phyloP scores from a whole-genome alignment of 352 stramenopile species.

The Phytophthora pseudosyringae region DNA sequence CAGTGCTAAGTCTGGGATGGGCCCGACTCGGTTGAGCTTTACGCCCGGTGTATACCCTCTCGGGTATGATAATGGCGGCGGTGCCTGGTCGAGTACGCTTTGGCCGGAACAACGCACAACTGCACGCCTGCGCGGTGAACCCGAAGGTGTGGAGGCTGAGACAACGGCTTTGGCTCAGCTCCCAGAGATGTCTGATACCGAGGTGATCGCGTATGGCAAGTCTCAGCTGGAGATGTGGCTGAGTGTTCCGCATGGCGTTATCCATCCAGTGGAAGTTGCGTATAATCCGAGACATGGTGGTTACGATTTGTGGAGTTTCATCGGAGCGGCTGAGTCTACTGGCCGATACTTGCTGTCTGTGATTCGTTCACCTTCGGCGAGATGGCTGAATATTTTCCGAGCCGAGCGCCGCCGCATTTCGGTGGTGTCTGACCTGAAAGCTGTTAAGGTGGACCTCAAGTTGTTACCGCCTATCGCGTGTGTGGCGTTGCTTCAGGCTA shows the following conservation, averaged over 20 bases:
- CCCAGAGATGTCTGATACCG: too few relatives aligned
- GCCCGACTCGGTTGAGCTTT: too few relatives aligned
- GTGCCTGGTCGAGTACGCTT: background rate
- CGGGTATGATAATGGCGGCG: too few relatives aligned
- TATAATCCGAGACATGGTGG: background rate
- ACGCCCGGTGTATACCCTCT: too few relatives aligned
- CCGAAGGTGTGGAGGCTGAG: background rate
- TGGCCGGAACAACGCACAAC: background rate
- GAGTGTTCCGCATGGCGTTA: background rate
- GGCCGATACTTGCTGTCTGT: background rate
- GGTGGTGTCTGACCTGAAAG: background rate
- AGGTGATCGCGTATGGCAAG: background rate
- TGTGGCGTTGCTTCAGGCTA: constrained; percentile 1
- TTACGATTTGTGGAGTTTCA: constrained; percentile 5
- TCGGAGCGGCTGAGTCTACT: background rate
- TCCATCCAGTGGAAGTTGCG: background rate
- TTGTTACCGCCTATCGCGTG: background rate
- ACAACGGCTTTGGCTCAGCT: background rate
- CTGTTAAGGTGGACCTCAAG: background rate
- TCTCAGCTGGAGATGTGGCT: background rate
- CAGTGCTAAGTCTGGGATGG: too few relatives aligned
- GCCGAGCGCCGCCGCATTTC: background rate
- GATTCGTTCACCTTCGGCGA: background rate
- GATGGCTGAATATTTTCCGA: background rate
- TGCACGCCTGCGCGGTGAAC: background rate